These are phyloP conservation scores for Phaeosphaeria sp. DNA, from an alignment of 2,329 filamentous ascomycete species.

Conservation along the genomic window DNA sequence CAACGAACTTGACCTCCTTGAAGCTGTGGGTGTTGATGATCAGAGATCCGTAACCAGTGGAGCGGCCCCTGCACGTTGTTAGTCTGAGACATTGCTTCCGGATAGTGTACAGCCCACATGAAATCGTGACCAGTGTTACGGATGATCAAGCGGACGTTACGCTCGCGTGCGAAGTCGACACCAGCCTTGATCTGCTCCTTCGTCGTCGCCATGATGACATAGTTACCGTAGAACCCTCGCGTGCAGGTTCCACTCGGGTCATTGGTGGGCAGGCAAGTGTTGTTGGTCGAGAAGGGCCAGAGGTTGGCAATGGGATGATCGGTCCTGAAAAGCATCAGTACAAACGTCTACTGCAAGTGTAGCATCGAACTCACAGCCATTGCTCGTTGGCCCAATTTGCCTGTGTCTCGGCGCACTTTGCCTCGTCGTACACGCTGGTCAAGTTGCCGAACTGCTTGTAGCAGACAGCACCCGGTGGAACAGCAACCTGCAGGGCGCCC, in stretches of 20 bases:
- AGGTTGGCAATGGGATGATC: constrained; percentile 41
- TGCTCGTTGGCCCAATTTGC: constrained; percentile 39
- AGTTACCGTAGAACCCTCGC: constrained; percentile 40
- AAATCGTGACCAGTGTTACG: constrained; percentile 48
- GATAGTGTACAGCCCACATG: constrained; percentile 20
- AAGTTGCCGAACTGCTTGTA: constrained; percentile 32
- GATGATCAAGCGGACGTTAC: constrained; percentile 42
- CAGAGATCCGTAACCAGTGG: constrained; percentile 42
- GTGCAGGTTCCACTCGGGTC: constrained; percentile 37
- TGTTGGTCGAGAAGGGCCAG: constrained; percentile 45
- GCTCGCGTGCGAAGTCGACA: constrained; percentile 41
- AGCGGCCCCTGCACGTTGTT: constrained; percentile 32
- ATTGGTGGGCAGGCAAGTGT: constrained; percentile 38
- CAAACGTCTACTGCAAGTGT: neutral
- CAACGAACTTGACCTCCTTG: constrained; percentile 37
- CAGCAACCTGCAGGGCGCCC: constrained; percentile 34
- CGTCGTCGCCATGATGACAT: constrained; percentile 43
- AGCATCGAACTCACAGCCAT: constrained; percentile 33
- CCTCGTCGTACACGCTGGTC: constrained; percentile 30
- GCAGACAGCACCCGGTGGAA: constrained; percentile 41
- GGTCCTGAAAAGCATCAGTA: constrained; percentile 25
- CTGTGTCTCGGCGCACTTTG: constrained; percentile 33
- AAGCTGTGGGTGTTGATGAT: constrained; percentile 49
- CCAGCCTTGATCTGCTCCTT: constrained; percentile 43
- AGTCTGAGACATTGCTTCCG: neutral